These are phyloP conservation scores for Mimosa bimucronata DNA, from an alignment of 306 rosid genomes.

Conservation along the genomic window DNA sequence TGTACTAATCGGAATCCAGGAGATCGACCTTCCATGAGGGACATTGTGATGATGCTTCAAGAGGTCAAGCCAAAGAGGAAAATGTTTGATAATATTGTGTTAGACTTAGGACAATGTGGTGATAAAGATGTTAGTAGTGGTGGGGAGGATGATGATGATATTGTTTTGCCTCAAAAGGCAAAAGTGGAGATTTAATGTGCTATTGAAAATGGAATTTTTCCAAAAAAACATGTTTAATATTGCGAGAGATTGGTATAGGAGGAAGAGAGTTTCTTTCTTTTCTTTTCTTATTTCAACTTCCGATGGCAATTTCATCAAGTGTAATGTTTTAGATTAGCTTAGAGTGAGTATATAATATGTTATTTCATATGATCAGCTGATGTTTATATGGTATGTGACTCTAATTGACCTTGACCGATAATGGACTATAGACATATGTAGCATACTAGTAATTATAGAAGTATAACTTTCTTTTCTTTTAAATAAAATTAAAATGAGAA, in stretches of 20 bases:
- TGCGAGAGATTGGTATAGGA: slow-evolving; percentile 96
- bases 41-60: slow-evolving; percentile 85
- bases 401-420: not conserved
- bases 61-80: slow-evolving; percentile 88
- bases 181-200: slow-evolving; percentile 53
- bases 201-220: slow-evolving; percentile 30
- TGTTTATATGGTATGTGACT: not conserved
- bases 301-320: slow-evolving; percentile 53
- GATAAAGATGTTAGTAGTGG: slow-evolving; percentile 32
- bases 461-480: too few species aligned
- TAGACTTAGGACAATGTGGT: slow-evolving; percentile 8
- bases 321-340: slow-evolving; percentile 35
- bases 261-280: slow-evolving; percentile 50
- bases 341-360: slow-evolving; percentile 23
- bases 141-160: slow-evolving; percentile 46
- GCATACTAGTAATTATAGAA: too few species aligned
- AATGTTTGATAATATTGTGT: slow-evolving; percentile 38
- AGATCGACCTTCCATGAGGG: slow-evolving; percentile 91
- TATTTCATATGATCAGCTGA: not conserved
- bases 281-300: slow-evolving; percentile 47
- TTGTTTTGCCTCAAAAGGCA: slow-evolving; percentile 64
- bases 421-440: not conserved
- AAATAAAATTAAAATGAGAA: not conserved
- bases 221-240: slow-evolving; percentile 36
- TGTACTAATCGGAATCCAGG: slow-evolving; percentile 81